Percentiles rank a stretch among this genome's conserved stretches.
Conservation (phyloP, 1,284 basidiomycete species). For the Tilletia caries region DNA sequence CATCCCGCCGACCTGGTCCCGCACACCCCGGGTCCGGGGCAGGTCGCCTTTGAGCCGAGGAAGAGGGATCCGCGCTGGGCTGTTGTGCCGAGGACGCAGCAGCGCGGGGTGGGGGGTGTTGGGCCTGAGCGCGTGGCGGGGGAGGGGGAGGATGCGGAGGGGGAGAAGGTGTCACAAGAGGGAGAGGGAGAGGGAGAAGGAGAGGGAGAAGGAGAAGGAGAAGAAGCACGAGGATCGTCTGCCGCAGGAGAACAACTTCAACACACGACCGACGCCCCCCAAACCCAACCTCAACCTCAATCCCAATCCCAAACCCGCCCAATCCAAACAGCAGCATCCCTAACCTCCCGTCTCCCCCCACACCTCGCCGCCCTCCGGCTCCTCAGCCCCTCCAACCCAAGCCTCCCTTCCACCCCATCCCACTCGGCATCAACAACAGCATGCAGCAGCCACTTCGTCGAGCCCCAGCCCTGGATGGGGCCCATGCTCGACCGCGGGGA, state of each 20-base stretch:
- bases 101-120: neutral
- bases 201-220: neutral
- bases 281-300: no score
- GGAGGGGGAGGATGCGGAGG: neutral
- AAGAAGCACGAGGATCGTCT: slow-evolving; percentile 10
- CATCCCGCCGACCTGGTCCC: slow-evolving; percentile 43
- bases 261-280: no score
- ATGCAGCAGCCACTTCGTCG: slow-evolving; percentile 93
- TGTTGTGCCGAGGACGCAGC: neutral
- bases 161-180: neutral
- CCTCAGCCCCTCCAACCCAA: neutral
- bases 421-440: slow-evolving; percentile 56
- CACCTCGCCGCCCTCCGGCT: slow-evolving; percentile 41
- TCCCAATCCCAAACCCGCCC: no score
- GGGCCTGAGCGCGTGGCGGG: neutral
- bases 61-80: slow-evolving; percentile 17
- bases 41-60: slow-evolving; percentile 45
- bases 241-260: no score
- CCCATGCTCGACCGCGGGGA: slow-evolving; percentile 69
- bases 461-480: slow-evolving; percentile 98
- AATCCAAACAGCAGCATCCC: slow-evolving; percentile 35
- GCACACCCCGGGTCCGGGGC: slow-evolving; percentile 45
- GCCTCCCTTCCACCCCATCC: neutral
- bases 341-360: slow-evolving; percentile 36
- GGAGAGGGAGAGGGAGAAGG: neutral